Evolutionary conservation across 2,329 filamentous ascomycete genomes (phyloP), one percentile per base, ranked within the genome.

Genomic region (Ophioceras dolichostomum): DNA sequence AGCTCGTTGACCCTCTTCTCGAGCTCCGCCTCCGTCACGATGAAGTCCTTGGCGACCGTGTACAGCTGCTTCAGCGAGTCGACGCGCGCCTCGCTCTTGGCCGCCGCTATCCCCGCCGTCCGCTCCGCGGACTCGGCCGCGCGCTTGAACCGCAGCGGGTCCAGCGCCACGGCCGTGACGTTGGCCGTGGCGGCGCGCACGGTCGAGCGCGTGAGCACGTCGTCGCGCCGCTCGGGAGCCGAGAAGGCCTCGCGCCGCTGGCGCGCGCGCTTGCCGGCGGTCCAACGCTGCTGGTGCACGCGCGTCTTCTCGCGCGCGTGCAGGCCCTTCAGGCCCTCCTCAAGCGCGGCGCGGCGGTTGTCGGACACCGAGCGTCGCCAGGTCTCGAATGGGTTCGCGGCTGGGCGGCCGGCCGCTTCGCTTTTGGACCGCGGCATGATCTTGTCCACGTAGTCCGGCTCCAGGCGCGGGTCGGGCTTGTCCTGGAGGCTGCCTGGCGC

Each of bases 21-120:
- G 24, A 98, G 71, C 55, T 94, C 80, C 36, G 70, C 62, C 55
- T 94, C 87, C 18, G 72, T 79, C 14, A 86, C 79, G 53, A 98
- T 95, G 61, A 96, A 98, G 28, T 75, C 66, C 19, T 82, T 74
- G 5, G 91, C 87, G 48, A 87, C 83, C 62, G 91, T 83, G 61
- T 98, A 98, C 10, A 98, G 71, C 41, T 84, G 78, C 59, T 94
- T 85, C 21, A 98, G 62, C 13, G 79, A 72, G 46, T 89, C 76
- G 42, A 73, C 68, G 36, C 82, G 73, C 37, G 69, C 66, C 40
- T 77, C 68, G 31, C 67, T 64, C 53, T 77, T 76, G 37, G 62
- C 56, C 9, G 58, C 60, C 22, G 65, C 56, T 30, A 68, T 56
- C 12, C 62, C 59, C 12, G 57, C 56, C 12, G 65, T 62, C 32